Evolutionary conservation across 208 protist species (phyloP).

Genomic region (Leishmania arabica): DNA sequence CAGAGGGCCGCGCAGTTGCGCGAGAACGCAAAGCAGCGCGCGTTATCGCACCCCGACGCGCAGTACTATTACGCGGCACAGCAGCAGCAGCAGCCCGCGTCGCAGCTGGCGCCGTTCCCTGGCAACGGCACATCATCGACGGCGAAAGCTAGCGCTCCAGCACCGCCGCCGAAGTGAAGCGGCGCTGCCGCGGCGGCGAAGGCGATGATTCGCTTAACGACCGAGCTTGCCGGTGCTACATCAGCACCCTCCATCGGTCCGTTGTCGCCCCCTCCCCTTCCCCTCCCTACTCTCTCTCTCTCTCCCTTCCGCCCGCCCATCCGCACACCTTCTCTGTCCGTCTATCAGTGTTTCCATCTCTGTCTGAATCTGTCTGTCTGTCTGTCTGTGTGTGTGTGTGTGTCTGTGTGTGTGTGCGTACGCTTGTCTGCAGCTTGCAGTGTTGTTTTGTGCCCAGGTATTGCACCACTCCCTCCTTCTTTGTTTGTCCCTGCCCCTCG

Average conservation of each 20-base stretch:
- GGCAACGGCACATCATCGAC: background rate
- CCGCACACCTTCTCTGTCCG: background rate
- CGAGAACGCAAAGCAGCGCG: constrained; percentile 19
- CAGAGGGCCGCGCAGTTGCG: background rate
- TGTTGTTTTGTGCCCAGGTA: background rate
- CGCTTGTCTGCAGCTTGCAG: background rate
- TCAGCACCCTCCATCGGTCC: background rate
- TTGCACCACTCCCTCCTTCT: background rate
- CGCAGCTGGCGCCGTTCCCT: background rate
- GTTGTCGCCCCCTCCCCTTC: background rate
- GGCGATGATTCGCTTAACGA: background rate
- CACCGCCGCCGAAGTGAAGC: background rate
- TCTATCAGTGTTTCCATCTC: background rate
- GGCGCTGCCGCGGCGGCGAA: background rate
- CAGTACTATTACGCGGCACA: constrained; percentile 14
- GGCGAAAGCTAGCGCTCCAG: background rate
- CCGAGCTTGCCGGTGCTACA: background rate
- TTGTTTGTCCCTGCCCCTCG: background rate
- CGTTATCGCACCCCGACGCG: constrained; percentile 29
- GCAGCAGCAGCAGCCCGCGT: background rate
- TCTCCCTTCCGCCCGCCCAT: background rate
- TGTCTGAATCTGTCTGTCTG: too few species aligned
- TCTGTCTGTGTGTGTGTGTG: background rate
- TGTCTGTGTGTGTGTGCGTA: background rate
- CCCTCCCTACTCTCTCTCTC: background rate